phyloP scores from a whole-genome alignment of 495 filamentous ascomycete genomes.

The Aspergillus egyptiacus region DNA sequence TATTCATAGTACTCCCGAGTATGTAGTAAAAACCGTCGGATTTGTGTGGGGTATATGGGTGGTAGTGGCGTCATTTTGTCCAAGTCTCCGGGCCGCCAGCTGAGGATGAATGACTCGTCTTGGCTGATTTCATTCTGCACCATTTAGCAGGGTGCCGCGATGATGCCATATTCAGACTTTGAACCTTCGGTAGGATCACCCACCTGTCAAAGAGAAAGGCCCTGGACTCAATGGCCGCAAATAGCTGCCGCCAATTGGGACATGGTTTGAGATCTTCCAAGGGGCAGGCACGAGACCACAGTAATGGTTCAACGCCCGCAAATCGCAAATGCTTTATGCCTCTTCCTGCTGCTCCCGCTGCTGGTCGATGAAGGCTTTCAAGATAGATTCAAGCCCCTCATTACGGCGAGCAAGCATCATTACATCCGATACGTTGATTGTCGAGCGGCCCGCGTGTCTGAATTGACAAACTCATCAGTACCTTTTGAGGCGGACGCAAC shows the following conservation, averaged over 20 bases:
- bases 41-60: neutral
- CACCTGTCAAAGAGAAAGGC: conserved; percentile 3
- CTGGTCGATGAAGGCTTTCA: conserved; percentile 61
- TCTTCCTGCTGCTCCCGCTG: conserved; percentile 32
- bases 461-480: neutral
- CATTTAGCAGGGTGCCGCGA: neutral
- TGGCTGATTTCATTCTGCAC: conserved; percentile 5
- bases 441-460: conserved; percentile 77
- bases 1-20: neutral
- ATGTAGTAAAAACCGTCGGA: neutral
- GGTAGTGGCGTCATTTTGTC: neutral
- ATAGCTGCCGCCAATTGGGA: neutral
- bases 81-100: neutral
- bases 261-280: neutral
- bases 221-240: neutral
- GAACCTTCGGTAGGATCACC: neutral
- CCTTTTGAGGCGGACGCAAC: no score
- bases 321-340: conserved; percentile 13
- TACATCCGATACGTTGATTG: conserved; percentile 79
- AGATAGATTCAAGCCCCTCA: conserved; percentile 68
- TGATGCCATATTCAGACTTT: neutral
- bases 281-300: neutral
- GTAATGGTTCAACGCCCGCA: neutral
- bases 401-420: conserved; percentile 81
- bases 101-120: neutral